These are phyloP conservation scores for Isabelozyma heimii DNA, from an alignment of 805 yeast genomes.

Conservation along the genomic window DNA sequence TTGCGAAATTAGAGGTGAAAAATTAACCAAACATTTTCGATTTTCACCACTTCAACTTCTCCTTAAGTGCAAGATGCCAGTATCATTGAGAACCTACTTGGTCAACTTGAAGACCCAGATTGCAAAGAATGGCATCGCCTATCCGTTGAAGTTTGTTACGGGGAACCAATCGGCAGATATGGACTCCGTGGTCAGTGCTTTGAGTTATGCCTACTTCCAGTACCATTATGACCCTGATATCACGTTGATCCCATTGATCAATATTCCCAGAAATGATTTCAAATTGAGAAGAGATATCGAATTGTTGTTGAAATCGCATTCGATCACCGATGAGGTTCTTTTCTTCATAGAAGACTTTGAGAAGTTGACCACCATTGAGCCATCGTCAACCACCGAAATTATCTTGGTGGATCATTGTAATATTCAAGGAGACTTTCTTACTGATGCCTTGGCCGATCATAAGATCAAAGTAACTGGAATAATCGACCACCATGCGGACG, in stretches of 20 bases:
- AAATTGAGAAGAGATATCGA: constrained; percentile 68
- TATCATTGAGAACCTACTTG: constrained; percentile 27
- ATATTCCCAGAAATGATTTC: constrained; percentile 67
- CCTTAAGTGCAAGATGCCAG: not conserved
- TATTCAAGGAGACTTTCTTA: constrained; percentile 50
- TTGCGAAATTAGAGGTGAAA: not conserved
- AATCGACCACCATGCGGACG: constrained; percentile 89
- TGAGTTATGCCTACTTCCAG: constrained; percentile 65
- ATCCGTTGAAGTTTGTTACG: constrained; percentile 45
- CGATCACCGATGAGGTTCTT: constrained; percentile 48
- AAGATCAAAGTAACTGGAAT: constrained; percentile 48
- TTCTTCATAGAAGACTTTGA: constrained; percentile 67
- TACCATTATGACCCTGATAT: constrained; percentile 28
- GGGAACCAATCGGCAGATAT: constrained; percentile 89
- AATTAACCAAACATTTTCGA: not conserved
- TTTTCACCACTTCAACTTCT: not conserved
- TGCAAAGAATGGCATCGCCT: constrained; percentile 7
- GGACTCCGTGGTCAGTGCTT: constrained; percentile 81
- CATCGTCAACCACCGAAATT: constrained; percentile 30
- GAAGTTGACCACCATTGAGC: constrained; percentile 6
- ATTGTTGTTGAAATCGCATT: constrained; percentile 45
- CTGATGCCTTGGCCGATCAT: constrained; percentile 19
- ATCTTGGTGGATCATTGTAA: constrained; percentile 83
- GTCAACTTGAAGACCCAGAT: constrained; percentile 13
- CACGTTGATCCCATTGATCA: constrained; percentile 65